Conservation (phyloP, 371 early-diverging fungal genomes). For the Mortierella sp. region DNA sequence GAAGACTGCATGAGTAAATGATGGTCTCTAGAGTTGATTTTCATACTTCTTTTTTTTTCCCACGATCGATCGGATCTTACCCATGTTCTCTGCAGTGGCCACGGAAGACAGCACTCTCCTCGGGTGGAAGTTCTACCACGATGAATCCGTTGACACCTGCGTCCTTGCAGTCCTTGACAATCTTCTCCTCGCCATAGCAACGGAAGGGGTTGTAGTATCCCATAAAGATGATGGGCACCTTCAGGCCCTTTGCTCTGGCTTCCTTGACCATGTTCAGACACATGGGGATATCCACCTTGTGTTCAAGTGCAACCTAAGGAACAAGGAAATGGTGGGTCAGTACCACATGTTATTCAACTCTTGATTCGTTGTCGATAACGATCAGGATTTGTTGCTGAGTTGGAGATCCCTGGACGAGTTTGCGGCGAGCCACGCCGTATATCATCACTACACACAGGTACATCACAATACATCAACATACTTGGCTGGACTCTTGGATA, state of each 20-base stretch:
- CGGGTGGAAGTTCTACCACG: slow-evolving; percentile 96
- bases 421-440: too few relatives aligned
- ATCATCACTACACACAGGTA: too few relatives aligned
- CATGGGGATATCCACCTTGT: slow-evolving; percentile 79
- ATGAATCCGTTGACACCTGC: slow-evolving; percentile 96
- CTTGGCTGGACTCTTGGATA: slow-evolving; percentile 91
- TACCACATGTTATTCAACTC: too few relatives aligned
- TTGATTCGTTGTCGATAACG: too few relatives aligned
- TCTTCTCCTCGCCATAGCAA: slow-evolving; percentile 88
- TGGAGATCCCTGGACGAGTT: slow-evolving; percentile 43
- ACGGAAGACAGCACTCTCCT: slow-evolving; percentile 91
- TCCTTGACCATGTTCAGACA: slow-evolving; percentile 84
- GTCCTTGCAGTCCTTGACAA: slow-evolving; percentile 84
- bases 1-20: background rate
- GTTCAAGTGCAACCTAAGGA: slow-evolving; percentile 76
- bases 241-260: slow-evolving; percentile 88
- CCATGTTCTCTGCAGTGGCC: slow-evolving; percentile 76
- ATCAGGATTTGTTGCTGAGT: too few relatives aligned
- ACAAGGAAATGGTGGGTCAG: background rate
- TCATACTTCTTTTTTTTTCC: background rate
- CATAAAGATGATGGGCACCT: slow-evolving; percentile 94
- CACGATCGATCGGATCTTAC: slow-evolving; percentile 21
- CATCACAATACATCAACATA: slow-evolving; percentile 19
- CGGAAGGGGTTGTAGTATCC: slow-evolving; percentile 98
- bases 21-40: background rate